These are phyloP conservation scores for Simplicillium sp. DNA, from an alignment of 2,329 filamentous ascomycete species.

Conservation along the genomic window DNA sequence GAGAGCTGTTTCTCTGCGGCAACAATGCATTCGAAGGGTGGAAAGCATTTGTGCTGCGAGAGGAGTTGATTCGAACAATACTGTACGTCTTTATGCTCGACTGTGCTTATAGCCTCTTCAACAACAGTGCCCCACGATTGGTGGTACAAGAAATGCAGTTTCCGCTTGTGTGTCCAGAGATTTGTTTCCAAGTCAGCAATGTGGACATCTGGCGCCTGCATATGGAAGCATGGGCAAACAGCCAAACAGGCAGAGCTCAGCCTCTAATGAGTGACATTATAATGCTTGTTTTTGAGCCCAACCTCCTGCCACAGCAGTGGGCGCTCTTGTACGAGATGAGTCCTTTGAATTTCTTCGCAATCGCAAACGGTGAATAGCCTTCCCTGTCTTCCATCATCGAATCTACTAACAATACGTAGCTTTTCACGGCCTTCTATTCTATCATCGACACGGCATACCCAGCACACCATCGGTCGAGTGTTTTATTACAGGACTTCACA, in stretches of 20 bases:
- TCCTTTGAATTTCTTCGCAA: not conserved
- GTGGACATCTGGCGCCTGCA: not conserved
- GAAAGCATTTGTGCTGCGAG: not conserved
- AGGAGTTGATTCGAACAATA: not conserved
- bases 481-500: not conserved
- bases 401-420: too few relatives aligned
- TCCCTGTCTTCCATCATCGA: too few relatives aligned
- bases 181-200: not conserved
- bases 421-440: too few relatives aligned
- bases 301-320: not conserved
- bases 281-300: not conserved
- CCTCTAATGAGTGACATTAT: not conserved
- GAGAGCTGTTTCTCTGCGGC: not conserved
- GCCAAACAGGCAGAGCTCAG: not conserved
- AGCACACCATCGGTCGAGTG: not conserved
- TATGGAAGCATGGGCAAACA: not conserved
- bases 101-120: not conserved
- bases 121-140: not conserved
- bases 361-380: not conserved
- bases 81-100: not conserved
- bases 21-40: not conserved
- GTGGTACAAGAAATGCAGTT: not conserved
- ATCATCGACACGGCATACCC: too few relatives aligned
- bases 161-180: not conserved
- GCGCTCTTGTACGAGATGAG: not conserved